Base-by-base conservation (phyloP, 2,329 filamentous ascomycete genomes). In the Paecilomyces niveus region DNA sequence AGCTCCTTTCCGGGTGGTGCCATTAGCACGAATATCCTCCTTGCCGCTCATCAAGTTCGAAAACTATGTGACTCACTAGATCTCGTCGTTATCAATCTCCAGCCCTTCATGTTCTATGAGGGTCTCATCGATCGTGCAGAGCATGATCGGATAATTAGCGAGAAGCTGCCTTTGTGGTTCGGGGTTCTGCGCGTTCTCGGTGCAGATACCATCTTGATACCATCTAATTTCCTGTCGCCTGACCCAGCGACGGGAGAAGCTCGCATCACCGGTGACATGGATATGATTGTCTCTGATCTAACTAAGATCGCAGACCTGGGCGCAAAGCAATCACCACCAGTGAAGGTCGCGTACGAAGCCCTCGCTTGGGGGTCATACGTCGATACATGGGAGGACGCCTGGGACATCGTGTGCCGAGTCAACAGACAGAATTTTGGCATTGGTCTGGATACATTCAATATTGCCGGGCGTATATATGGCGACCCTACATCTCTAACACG, bases 361-460 rank as follows among this genome's bases (percentile, higher is more conserved):
- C 77, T 92, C 2, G 85, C 83, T 60, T 92, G 86, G 83, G 88
- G 87, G 10, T 90, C 88, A 0, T 80, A 84, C 54, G 77, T 86
- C 59, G 81, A 89, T 68, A 85, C 79, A 0, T 92, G 89, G 89
- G 88, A 91, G 69, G 74, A 78, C 11, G 85, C 82, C 63, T 92
- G 88, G 87, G 83, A 87, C 9, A 76, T 90, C 2, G 83, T 92
- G 0, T 74, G 79, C 61, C 76, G 75, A 3, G 87, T 91, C 49
- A 79, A 89, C 70, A 74, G 87, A 15, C 72, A 81, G 11, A 92
- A 92, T 73, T 89, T 92, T 65, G 89, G 89, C 9, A 77, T 91
- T 35, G 90, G 87, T 67, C 78, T 92, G 31, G 89, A 92, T 73
- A 90, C 86, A 0, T 92, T 90, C 75, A 89, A 92, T 72, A 88